A percentile compares a stretch with the other conserved stretches of the same genome.
Evolutionary conservation across 1,284 basidiomycete species (phyloP).

Genomic region (Singerocomus inundabilis): DNA sequence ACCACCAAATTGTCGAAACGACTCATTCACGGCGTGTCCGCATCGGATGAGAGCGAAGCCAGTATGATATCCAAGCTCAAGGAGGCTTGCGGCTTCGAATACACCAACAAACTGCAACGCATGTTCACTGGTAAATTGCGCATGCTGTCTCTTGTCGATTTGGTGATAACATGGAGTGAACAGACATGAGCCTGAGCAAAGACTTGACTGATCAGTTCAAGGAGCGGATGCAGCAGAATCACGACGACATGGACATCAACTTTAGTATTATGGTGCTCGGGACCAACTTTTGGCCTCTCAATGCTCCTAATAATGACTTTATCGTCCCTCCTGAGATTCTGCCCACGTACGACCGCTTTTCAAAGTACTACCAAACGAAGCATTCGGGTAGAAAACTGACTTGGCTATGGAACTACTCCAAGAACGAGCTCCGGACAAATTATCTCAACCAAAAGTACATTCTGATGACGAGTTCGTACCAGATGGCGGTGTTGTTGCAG

Average conservation of each 20-base stretch:
- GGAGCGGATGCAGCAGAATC: slow-evolving; percentile 86
- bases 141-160: neutral
- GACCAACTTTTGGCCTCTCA: slow-evolving; percentile 96
- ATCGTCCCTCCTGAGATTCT: slow-evolving; percentile 87
- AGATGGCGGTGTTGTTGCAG: slow-evolving; percentile 92
- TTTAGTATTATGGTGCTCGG: slow-evolving; percentile 94
- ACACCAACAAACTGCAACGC: slow-evolving; percentile 95
- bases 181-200: slow-evolving; percentile 94
- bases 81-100: slow-evolving; percentile 98
- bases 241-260: slow-evolving; percentile 83
- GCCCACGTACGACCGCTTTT: slow-evolving; percentile 88
- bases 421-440: slow-evolving; percentile 93
- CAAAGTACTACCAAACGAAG: slow-evolving; percentile 91
- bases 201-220: slow-evolving; percentile 97
- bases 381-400: slow-evolving; percentile 94
- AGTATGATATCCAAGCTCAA: slow-evolving; percentile 99
- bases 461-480: slow-evolving; percentile 92
- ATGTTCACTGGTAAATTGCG: slow-evolving; percentile 88
- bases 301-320: slow-evolving; percentile 82
- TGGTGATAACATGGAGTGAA: slow-evolving; percentile 6
- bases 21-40: slow-evolving; percentile 89
- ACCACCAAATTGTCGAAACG: slow-evolving; percentile 95
- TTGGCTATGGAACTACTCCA: slow-evolving; percentile 98
- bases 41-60: slow-evolving; percentile 95
- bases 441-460: slow-evolving; percentile 95